Percentiles rank a stretch among this genome's conserved stretches.
Evolutionary conservation across 306 rosid genomes (phyloP).

Genomic region (Pyrus bretschneideri): DNA sequence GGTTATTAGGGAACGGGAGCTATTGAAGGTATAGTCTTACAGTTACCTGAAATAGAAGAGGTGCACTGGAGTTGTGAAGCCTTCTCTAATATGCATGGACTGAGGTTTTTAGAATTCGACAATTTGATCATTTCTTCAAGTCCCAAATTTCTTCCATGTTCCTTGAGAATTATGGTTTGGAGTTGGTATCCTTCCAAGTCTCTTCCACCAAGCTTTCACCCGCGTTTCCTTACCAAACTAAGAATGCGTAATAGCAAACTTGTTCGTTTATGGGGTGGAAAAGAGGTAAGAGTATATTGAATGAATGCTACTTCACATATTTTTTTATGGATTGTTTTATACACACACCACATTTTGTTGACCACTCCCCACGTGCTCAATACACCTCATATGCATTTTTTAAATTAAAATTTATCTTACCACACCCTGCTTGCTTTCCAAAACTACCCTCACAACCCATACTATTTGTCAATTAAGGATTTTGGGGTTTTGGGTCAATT

Average conservation of each 20-base stretch:
- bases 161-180: conserved; percentile 3
- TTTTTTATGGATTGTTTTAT: no score
- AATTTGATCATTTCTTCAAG: neutral
- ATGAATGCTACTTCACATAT: no score
- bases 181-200: neutral
- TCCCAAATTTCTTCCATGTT: conserved; percentile 1
- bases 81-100: conserved; percentile 13
- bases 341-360: no score
- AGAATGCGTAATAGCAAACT: neutral
- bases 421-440: no score
- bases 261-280: conserved; percentile 6
- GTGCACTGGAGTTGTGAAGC: conserved; percentile 3
- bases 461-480: no score
- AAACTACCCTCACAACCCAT: no score
- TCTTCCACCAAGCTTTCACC: neutral
- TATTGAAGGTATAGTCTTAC: conserved; percentile 1
- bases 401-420: no score
- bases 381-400: no score
- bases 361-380: no score
- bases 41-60: neutral
- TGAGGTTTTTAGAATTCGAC: neutral
- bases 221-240: neutral
- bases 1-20: neutral
- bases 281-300: neutral
- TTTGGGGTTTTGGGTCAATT: no score